phyloP scores from a whole-genome alignment of 2,329 filamentous ascomycete species.

The Plenodomus lindquistii region DNA sequence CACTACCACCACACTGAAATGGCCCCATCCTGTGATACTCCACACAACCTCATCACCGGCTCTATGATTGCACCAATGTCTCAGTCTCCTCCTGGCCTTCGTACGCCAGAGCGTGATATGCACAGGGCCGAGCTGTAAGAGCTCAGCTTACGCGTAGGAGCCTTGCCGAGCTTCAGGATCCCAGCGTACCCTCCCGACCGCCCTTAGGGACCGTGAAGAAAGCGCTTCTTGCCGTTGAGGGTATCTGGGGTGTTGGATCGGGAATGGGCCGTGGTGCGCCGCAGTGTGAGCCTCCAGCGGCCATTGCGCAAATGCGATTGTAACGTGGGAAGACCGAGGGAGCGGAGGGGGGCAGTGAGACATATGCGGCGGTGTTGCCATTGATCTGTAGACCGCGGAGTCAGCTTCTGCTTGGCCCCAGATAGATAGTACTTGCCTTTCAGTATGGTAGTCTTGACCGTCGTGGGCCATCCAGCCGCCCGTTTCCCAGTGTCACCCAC shows the following conservation, averaged over 20 bases:
- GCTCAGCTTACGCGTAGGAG: too few species aligned
- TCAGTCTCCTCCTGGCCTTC: too few species aligned
- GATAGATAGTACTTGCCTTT: conserved; percentile 38
- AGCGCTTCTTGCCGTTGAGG: conserved; percentile 44
- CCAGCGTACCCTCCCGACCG: conserved; percentile 19
- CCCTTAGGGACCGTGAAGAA: conserved; percentile 48
- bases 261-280: conserved; percentile 51
- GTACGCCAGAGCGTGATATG: too few species aligned
- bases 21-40: too few species aligned
- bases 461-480: conserved; percentile 40
- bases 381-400: conserved; percentile 48
- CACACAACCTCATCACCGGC: too few species aligned
- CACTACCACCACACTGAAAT: too few species aligned
- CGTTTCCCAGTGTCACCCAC: conserved; percentile 35
- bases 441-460: conserved; percentile 39
- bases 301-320: conserved; percentile 32
- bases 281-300: conserved; percentile 48
- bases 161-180: too few species aligned
- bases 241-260: conserved; percentile 46
- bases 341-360: conserved; percentile 45
- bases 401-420: not conserved
- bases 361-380: conserved; percentile 50
- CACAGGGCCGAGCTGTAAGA: too few species aligned
- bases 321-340: conserved; percentile 16
- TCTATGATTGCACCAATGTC: too few species aligned